These are phyloP conservation scores for Trichaptum fuscoviolaceum DNA, from an alignment of 768 basidiomycete species.

Conservation along the genomic window DNA sequence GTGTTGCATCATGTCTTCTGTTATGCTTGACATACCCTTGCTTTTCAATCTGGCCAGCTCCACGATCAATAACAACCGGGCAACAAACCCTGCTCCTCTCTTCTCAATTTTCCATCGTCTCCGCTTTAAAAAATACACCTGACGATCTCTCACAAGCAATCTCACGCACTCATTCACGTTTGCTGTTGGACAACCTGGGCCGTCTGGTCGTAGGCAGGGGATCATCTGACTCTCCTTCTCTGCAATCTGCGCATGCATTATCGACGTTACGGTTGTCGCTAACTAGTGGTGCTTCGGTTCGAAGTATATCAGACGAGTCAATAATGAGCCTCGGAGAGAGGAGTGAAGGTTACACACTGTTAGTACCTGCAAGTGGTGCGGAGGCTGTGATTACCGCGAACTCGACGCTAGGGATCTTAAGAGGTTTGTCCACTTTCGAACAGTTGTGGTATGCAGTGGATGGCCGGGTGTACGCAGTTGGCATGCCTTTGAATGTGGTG, in stretches of 20 bases:
- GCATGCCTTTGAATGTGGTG: slow-evolving; percentile 34
- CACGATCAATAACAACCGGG: slow-evolving; percentile 22
- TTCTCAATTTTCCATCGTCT: slow-evolving; percentile 23
- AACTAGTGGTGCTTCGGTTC: slow-evolving; percentile 10
- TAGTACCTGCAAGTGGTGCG: slow-evolving; percentile 31
- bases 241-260: slow-evolving; percentile 24
- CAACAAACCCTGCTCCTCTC: slow-evolving; percentile 21
- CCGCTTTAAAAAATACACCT: slow-evolving; percentile 23
- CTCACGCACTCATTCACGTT: slow-evolving; percentile 22
- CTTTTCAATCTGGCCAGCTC: slow-evolving; percentile 29
- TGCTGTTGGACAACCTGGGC: slow-evolving; percentile 32
- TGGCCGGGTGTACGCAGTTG: slow-evolving; percentile 31
- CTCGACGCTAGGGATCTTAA: slow-evolving; percentile 43
- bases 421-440: slow-evolving; percentile 52
- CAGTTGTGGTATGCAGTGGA: slow-evolving; percentile 44
- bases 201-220: slow-evolving; percentile 38
- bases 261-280: slow-evolving; percentile 25
- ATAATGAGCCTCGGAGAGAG: slow-evolving; percentile 28
- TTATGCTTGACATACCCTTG: not conserved
- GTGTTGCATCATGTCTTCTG: not conserved
- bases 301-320: slow-evolving; percentile 32
- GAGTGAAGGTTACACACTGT: slow-evolving; percentile 41
- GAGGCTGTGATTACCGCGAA: slow-evolving; percentile 36
- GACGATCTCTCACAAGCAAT: slow-evolving; percentile 31
- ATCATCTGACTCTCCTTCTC: slow-evolving; percentile 22